A percentile compares a stretch with the other conserved stretches of the same genome.
phyloP scores from a whole-genome alignment of 768 basidiomycete species.

The Kondoa subrosea region DNA sequence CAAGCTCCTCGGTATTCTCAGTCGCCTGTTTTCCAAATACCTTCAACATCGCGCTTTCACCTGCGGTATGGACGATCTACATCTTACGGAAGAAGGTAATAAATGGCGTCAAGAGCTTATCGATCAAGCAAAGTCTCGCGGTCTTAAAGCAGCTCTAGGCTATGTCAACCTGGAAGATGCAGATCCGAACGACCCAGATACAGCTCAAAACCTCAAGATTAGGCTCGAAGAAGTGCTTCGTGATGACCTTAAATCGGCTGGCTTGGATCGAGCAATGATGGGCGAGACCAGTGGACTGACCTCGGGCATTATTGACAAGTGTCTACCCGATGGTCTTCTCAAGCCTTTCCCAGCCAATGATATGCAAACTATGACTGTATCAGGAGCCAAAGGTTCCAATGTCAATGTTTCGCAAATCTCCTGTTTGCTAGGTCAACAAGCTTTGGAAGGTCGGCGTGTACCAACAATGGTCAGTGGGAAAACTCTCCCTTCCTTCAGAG shows the following conservation, averaged over 20 bases:
- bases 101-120: constrained; percentile 50
- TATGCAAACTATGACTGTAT: constrained; percentile 98
- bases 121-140: constrained; percentile 49
- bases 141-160: constrained; percentile 74
- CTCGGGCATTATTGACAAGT: constrained; percentile 69
- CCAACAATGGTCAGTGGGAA: constrained; percentile 99
- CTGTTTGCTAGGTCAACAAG: constrained; percentile 92
- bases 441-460: constrained; percentile 92
- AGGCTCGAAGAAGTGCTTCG: constrained; percentile 81
- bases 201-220: constrained; percentile 34
- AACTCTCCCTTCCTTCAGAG: constrained; percentile 86
- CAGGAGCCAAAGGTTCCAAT: constrained; percentile 92
- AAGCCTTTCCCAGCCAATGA: constrained; percentile 94
- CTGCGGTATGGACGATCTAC: constrained; percentile 95
- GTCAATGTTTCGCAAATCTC: constrained; percentile 97
- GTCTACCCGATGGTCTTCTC: constrained; percentile 68
- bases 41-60: constrained; percentile 93
- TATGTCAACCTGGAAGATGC: constrained; percentile 33
- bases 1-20: constrained; percentile 75
- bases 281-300: constrained; percentile 71
- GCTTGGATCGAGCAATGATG: constrained; percentile 58
- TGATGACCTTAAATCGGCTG: constrained; percentile 94
- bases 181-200: constrained; percentile 47
- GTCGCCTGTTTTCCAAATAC: constrained; percentile 89
- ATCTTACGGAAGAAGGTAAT: constrained; percentile 69